phyloP scores from a whole-genome alignment of 2,329 filamentous ascomycete genomes.

The Alternaria viburni region DNA sequence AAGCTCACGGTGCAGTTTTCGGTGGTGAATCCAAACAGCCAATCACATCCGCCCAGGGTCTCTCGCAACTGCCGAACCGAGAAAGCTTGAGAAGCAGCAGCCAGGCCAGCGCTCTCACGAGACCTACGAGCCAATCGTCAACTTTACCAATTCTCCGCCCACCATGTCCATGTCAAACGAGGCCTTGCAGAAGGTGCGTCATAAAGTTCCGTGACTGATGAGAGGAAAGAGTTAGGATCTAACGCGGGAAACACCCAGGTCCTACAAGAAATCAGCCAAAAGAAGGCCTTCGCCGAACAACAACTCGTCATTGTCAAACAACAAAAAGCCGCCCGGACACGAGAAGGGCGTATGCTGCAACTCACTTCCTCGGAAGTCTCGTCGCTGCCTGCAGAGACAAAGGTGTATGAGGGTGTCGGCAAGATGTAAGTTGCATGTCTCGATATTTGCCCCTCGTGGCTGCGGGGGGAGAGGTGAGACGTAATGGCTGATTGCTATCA shows the following conservation, averaged over 20 bases:
- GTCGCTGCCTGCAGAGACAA: slow-evolving; percentile 75
- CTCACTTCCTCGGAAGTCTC: slow-evolving; percentile 84
- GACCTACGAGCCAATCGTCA: slow-evolving; percentile 1
- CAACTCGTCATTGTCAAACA: slow-evolving; percentile 86
- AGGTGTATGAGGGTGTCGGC: slow-evolving; percentile 91
- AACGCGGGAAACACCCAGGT: slow-evolving; percentile 61
- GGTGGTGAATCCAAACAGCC: slow-evolving; percentile 10
- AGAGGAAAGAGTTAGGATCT: background rate
- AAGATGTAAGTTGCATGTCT: slow-evolving; percentile 73
- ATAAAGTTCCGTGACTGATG: no score
- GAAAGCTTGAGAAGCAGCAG: slow-evolving; percentile 26
- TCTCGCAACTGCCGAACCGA: slow-evolving; percentile 19
- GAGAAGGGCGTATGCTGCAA: slow-evolving; percentile 86
- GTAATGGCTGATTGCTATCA: background rate
- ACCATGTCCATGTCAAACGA: slow-evolving; percentile 93
- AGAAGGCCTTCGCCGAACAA: slow-evolving; percentile 86
- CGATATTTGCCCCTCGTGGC: background rate
- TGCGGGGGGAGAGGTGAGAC: background rate
- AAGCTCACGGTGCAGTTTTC: slow-evolving; percentile 10
- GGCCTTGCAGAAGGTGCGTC: slow-evolving; percentile 82
- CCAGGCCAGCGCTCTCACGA: slow-evolving; percentile 13
- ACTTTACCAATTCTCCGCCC: slow-evolving; percentile 10
- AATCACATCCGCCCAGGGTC: slow-evolving; percentile 24
- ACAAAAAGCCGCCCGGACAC: slow-evolving; percentile 83
- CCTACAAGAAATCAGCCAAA: slow-evolving; percentile 90